Evolutionary conservation across 2,329 filamentous ascomycete species (phyloP), one percentile per base, ranked within the genome.

Genomic region (Meredithiella fracta): DNA sequence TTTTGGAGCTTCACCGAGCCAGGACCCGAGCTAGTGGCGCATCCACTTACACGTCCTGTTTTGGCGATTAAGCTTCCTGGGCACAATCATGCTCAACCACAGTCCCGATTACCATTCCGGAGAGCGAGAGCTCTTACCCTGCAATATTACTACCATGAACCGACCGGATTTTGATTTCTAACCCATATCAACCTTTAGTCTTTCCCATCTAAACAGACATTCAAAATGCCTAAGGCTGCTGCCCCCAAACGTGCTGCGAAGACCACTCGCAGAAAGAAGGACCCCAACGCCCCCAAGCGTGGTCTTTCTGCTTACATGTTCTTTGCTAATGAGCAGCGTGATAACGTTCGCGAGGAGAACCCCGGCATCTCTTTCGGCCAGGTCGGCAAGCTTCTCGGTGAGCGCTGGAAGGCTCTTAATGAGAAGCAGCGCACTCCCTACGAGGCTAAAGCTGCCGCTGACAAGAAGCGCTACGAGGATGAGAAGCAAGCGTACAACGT

Each of bases 251-350:
- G 73, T 62, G 74, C 72, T 62, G 67, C 67, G 63, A 77, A 78
- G 74, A 72, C 70, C 58, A 71, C 71, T 66, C 73, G 76, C 60
- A 64, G 62, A 66, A 80, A 80, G 76, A 80, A 80, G 75, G 90
- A 96, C 73, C 89, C 89, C 72, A 96, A 96, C 74, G 91, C 90
- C 60, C 92, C 92, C 70, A 98, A 97, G 89, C 89, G 92, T 73
- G 92, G 91, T 77, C 87, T 98, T 53, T 97, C 92, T 55, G 92
- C 92, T 62, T 98, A 98, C 82, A 98, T 98, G 92, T 97, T 97
- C 85, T 98, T 97, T 71, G 92, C 92, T 81, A 97, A 97, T 68
- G 92, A 97, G 74, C 88, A 96, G 75, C 90, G 92, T 65, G 91
- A 97, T 69, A 94, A 92, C 71, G 92, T 98, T 64, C 88, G 92